phyloP scores from a whole-genome alignment of 805 yeast genomes.

The Blastobotrys chiropterorum region DNA sequence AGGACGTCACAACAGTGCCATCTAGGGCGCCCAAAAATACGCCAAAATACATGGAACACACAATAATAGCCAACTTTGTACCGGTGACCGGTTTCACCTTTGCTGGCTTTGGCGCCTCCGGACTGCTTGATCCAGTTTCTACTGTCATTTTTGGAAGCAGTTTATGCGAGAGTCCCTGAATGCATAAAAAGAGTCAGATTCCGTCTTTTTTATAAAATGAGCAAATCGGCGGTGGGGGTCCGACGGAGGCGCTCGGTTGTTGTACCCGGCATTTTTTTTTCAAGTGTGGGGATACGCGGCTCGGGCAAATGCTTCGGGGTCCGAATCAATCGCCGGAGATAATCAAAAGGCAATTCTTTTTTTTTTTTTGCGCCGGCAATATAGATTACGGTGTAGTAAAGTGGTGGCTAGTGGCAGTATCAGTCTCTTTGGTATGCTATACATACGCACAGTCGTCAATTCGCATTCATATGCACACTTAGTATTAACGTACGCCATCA shows the following conservation, averaged over 20 bases:
- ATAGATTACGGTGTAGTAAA: no score
- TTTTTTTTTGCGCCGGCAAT: no score
- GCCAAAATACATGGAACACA: conserved; percentile 27
- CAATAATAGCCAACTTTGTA: conserved; percentile 9
- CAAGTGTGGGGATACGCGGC: not conserved
- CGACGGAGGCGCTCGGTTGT: not conserved
- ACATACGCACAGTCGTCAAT: no score
- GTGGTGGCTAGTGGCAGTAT: no score
- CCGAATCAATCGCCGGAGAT: no score
- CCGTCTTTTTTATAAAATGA: not conserved
- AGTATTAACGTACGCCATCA: no score
- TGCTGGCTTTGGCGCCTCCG: not conserved
- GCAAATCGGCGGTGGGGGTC: not conserved
- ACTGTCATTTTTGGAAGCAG: not conserved
- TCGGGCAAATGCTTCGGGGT: no score
- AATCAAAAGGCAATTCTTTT: no score
- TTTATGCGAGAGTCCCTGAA: not conserved
- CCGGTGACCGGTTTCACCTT: not conserved
- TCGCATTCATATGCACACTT: no score
- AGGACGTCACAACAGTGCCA: conserved; percentile 54
- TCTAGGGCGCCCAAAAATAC: conserved; percentile 49
- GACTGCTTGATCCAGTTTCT: not conserved
- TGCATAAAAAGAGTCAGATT: not conserved
- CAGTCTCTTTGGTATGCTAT: no score
- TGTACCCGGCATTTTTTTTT: not conserved